A percentile compares a stretch with the other conserved stretches of the same genome.
Conservation (phyloP, 2,329 filamentous ascomycete genomes). For the Xylaria hypoxylon region DNA sequence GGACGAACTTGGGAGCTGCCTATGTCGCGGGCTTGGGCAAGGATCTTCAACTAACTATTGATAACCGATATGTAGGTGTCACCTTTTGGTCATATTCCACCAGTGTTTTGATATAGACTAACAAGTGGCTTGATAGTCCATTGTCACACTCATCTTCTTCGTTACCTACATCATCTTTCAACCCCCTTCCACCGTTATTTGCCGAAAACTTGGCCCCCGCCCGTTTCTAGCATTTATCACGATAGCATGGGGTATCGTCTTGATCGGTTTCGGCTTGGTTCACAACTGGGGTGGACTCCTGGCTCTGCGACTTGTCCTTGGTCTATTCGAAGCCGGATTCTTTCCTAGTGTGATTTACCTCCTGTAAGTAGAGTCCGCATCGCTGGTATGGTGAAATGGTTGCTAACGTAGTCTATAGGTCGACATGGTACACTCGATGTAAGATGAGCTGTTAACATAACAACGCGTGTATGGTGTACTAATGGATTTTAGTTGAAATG, state of each 20-base stretch:
- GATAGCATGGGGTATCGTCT: constrained; percentile 68
- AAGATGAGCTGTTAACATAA: constrained; percentile 28
- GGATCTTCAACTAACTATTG: constrained; percentile 59
- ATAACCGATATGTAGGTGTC: constrained; percentile 53
- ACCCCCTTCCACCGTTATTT: constrained; percentile 75
- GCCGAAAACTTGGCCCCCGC: constrained; percentile 74
- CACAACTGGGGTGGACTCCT: constrained; percentile 64
- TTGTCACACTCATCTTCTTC: constrained; percentile 80
- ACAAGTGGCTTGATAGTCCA: constrained; percentile 53
- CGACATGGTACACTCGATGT: constrained; percentile 78
- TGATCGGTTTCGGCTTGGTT: constrained; percentile 75
- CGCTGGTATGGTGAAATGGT: not conserved
- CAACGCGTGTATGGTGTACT: not conserved
- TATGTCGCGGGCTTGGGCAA: constrained; percentile 73
- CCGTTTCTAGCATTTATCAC: constrained; percentile 66
- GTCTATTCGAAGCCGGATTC: constrained; percentile 75
- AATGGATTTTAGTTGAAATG: constrained; percentile 66
- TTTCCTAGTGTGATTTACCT: constrained; percentile 79
- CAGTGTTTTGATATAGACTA: constrained; percentile 6
- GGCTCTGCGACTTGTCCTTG: constrained; percentile 69
- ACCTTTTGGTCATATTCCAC: not conserved
- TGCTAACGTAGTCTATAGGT: constrained; percentile 32
- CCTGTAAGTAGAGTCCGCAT: constrained; percentile 55
- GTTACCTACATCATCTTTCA: constrained; percentile 79
- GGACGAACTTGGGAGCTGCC: constrained; percentile 78